Evolutionary conservation across 1,284 basidiomycete species (phyloP).

Genomic region (Cutaneotrichosporon spelunceum): DNA sequence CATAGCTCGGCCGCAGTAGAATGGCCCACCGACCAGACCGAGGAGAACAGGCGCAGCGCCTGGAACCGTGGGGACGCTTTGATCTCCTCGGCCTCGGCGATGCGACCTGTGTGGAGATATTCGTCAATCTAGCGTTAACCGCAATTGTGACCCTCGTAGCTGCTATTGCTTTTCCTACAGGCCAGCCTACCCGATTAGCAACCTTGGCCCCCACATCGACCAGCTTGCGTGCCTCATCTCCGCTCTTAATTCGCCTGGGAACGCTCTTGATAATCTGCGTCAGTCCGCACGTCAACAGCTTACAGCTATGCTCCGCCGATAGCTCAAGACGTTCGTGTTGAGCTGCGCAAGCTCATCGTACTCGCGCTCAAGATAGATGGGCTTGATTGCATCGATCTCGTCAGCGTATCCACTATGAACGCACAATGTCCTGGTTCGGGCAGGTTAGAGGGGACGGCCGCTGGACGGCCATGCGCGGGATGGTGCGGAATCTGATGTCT

Average conservation of each 20-base stretch:
- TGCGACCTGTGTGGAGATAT: slow-evolving; percentile 39
- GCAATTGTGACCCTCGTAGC: neutral
- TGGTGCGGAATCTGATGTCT: slow-evolving; percentile 37
- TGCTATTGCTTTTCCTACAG: neutral
- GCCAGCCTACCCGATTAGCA: slow-evolving; percentile 33
- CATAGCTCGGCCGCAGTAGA: slow-evolving; percentile 44
- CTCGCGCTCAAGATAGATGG: slow-evolving; percentile 48
- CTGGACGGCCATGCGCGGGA: slow-evolving; percentile 38
- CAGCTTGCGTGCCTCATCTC: slow-evolving; percentile 44
- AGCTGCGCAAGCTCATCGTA: slow-evolving; percentile 47
- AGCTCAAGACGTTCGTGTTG: slow-evolving; percentile 50
- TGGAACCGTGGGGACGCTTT: slow-evolving; percentile 35
- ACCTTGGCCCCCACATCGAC: slow-evolving; percentile 49
- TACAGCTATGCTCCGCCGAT: slow-evolving; percentile 45
- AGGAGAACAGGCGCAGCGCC: slow-evolving; percentile 39
- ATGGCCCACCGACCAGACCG: slow-evolving; percentile 48
- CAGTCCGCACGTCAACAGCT: slow-evolving; percentile 6
- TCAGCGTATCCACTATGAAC: slow-evolving; percentile 16
- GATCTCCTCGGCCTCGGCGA: slow-evolving; percentile 42
- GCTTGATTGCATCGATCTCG: slow-evolving; percentile 50
- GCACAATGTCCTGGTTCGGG: slow-evolving; percentile 50
- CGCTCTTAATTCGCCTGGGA: slow-evolving; percentile 42
- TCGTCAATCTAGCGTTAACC: slow-evolving; percentile 44
- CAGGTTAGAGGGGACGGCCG: slow-evolving; percentile 44
- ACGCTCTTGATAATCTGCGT: slow-evolving; percentile 30